Base-by-base conservation (phyloP, 2,329 filamentous ascomycete genomes). In the Phialophora expanda region DNA sequence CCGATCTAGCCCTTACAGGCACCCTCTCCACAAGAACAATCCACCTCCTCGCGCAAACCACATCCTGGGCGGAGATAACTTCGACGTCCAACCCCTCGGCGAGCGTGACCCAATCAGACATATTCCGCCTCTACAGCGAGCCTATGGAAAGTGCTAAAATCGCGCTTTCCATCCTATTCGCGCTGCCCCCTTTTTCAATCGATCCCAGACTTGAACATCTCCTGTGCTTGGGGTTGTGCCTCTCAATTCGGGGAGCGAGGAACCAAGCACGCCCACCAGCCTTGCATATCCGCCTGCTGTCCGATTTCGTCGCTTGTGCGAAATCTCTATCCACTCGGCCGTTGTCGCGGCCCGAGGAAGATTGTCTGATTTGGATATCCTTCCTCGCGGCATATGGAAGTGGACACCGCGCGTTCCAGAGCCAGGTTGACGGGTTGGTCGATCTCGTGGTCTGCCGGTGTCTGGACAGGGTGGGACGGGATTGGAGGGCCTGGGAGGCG, bases 311-410 rank as follows among this genome's bases (percentile, higher is more conserved):
- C 28, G 28, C 53, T 2, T 28, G 26, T 20, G 53, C 20, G 26
- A 17, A 28, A 28, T 20, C 28, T 9, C 28, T 56, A 12, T 4
- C 32, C 9, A 11, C 4, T 9, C 8, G 24, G 51, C 17, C 22
- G 9, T 28, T 22, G 1, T 14, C 53, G 28, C 53, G 20, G 28
- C 4, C 53, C 11, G 53, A 56, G 53, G 26, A 56, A 12, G 26
- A 56, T 28, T 7, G 26, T 20, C 14, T 56, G 12, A 32, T 56
- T 9, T 56, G 53, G 53, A 38, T 56, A n/a, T 30, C 53, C 3
- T 56, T 56, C 53, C 53, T 56, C 17, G 28, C 53, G 26, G 53
- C 12, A 9, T 56, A 56, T 17, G 53, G 53, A 4, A 56, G 53
- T 20, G 53, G n/a, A 7, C 12, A 34, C 20, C 28, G 14, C 8